phyloP scores from a whole-genome alignment of 2,329 filamentous ascomycete species.

The Colletotrichum tabaci region DNA sequence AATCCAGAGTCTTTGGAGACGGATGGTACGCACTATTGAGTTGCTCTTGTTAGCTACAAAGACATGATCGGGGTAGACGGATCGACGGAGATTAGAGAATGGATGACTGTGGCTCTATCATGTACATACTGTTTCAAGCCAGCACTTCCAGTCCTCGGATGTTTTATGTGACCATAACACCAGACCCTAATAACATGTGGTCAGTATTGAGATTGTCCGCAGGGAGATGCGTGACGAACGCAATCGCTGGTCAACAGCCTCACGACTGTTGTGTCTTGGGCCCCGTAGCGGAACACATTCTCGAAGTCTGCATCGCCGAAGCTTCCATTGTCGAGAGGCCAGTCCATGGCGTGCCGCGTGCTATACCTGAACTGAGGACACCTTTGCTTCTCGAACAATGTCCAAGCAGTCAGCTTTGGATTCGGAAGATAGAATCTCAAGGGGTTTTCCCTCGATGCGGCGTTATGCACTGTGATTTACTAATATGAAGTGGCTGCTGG shows the following conservation, averaged over 20 bases:
- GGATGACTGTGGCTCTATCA: no score
- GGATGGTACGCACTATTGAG: neutral
- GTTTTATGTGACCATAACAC: conserved; percentile 9
- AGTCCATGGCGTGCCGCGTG: neutral
- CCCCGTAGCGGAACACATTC: conserved; percentile 3
- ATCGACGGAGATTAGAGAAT: no score
- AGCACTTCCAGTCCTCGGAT: neutral
- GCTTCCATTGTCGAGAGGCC: neutral
- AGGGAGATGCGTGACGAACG: neutral
- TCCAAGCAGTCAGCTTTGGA: neutral
- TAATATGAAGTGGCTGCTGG: no score
- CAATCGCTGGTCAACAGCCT: neutral
- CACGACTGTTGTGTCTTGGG: neutral
- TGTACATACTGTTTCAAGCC: neutral
- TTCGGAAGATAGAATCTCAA: neutral
- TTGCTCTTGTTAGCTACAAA: neutral
- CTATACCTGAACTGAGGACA: no score
- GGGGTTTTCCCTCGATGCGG: no score
- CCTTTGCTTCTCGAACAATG: no score
- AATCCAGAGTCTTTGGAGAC: neutral
- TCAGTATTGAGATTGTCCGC: no score
- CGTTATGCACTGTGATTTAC: no score
- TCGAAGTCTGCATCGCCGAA: neutral
- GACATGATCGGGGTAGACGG: no score
- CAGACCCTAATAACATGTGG: neutral